phyloP scores from a whole-genome alignment of 2,329 filamentous ascomycete species.

The Alternaria burnsii region DNA sequence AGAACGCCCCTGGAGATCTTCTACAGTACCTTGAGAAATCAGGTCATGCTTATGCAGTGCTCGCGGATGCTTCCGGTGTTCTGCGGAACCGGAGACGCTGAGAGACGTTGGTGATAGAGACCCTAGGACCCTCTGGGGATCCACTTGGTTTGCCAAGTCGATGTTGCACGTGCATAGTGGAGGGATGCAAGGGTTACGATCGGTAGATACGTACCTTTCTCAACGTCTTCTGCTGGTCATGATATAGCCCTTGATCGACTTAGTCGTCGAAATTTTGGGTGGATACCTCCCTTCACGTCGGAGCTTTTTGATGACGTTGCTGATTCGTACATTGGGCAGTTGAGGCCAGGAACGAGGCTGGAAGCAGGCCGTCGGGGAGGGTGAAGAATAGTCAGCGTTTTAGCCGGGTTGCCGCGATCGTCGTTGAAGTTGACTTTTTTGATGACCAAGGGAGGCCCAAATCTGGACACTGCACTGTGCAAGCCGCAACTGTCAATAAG shows the following conservation, averaged over 20 bases:
- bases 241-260: constrained; percentile 1
- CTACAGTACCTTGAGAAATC: neutral
- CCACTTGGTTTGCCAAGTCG: neutral
- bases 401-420: neutral
- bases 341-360: neutral
- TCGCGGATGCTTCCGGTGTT: neutral
- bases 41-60: neutral
- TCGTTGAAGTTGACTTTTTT: neutral
- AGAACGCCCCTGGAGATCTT: neutral
- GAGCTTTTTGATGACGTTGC: constrained; percentile 6
- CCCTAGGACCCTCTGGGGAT: neutral
- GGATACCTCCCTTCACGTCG: neutral
- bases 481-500: neutral
- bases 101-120: neutral
- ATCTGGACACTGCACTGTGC: neutral
- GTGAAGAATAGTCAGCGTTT: neutral
- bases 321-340: neutral
- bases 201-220: neutral
- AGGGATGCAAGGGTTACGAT: neutral
- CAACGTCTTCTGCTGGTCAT: neutral
- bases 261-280: neutral
- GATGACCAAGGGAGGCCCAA: neutral
- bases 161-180: constrained; percentile 3
- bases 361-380: neutral
- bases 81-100: neutral